Evolutionary conservation across 352 stramenopile genomes (phyloP).

Genomic region (Pythium folliculosum): DNA sequence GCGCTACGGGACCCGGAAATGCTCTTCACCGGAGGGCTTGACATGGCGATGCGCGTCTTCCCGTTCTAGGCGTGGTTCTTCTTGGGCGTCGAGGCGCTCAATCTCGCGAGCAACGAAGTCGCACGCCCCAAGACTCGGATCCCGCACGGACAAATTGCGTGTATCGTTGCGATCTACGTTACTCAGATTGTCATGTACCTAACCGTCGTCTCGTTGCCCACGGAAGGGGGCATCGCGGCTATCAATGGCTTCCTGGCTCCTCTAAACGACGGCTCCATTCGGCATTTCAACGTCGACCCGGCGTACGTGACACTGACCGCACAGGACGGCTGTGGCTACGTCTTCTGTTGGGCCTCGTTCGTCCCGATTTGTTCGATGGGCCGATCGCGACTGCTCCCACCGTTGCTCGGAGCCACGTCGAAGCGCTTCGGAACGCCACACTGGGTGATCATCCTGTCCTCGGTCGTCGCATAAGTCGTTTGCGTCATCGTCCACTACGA

Average conservation of each 20-base stretch:
- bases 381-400: slow-evolving; percentile 8
- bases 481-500: slow-evolving; percentile 24
- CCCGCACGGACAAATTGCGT: slow-evolving; percentile 13
- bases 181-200: slow-evolving; percentile 6
- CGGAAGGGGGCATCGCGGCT: not conserved
- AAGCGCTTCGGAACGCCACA: slow-evolving; percentile 18
- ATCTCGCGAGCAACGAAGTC: slow-evolving; percentile 22
- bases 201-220: slow-evolving; percentile 5
- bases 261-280: slow-evolving; percentile 15
- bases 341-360: slow-evolving; percentile 8
- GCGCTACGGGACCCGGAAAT: not conserved
- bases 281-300: slow-evolving; percentile 15
- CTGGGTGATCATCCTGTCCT: slow-evolving; percentile 10
- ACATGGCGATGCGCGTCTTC: slow-evolving; percentile 12
- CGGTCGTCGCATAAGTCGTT: slow-evolving; percentile 10
- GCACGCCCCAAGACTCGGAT: slow-evolving; percentile 12
- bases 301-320: slow-evolving; percentile 13
- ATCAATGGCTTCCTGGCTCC: not conserved
- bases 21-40: slow-evolving; percentile 11
- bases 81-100: slow-evolving; percentile 23
- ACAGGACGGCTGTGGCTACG: slow-evolving; percentile 10
- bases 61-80: slow-evolving; percentile 26
- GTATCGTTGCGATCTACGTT: slow-evolving; percentile 2
- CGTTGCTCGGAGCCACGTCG: slow-evolving; percentile 13
- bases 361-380: slow-evolving; percentile 13